These are phyloP conservation scores for Diaporthe longicolla DNA, from an alignment of 2,329 filamentous ascomycete species.

Conservation along the genomic window DNA sequence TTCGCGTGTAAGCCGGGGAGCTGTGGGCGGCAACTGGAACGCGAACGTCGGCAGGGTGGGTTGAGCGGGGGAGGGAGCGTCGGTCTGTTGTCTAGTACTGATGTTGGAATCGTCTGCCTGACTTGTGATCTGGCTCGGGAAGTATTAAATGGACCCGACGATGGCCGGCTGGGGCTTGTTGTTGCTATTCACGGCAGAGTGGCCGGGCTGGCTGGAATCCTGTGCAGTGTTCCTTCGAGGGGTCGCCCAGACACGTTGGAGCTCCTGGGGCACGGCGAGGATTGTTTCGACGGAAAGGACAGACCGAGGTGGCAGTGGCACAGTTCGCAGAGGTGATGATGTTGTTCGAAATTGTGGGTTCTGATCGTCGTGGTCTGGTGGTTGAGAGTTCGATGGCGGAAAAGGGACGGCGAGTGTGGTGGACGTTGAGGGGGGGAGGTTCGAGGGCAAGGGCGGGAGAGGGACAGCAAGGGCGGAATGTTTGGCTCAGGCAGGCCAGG, in stretches of 20 bases:
- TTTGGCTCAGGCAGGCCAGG: background rate
- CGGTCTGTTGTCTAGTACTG: background rate
- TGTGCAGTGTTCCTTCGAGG: conserved; percentile 37
- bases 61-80: background rate
- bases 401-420: conserved; percentile 2
- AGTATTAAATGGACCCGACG: conserved; percentile 2
- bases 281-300: background rate
- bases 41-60: conserved; percentile 3
- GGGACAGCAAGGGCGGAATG: conserved; percentile 28
- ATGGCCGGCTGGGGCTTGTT: conserved; percentile 30
- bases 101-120: background rate
- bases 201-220: conserved; percentile 36
- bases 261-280: background rate
- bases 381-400: background rate
- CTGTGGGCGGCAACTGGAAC: conserved; percentile 37
- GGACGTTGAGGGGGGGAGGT: background rate
- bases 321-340: conserved; percentile 1
- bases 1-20: conserved; percentile 32
- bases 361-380: conserved; percentile 5
- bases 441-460: conserved; percentile 33
- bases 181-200: conserved; percentile 41
- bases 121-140: background rate
- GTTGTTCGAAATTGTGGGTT: background rate
- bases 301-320: conserved; percentile 7
- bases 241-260: background rate